These are phyloP conservation scores for Ricinus communis DNA, from an alignment of 345 rosid genomes.

Conservation along the genomic window DNA sequence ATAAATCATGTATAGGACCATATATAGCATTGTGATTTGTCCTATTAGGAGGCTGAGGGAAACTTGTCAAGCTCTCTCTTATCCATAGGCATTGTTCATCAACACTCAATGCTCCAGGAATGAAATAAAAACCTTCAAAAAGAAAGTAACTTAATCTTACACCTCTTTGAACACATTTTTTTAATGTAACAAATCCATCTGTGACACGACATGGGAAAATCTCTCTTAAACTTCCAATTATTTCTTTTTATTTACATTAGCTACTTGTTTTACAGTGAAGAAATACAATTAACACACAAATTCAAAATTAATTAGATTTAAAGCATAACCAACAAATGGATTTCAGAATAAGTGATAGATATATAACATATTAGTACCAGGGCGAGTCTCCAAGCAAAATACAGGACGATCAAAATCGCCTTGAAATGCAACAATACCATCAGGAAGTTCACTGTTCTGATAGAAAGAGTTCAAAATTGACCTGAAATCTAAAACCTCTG, in stretches of 20 bases:
- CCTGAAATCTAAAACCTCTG: conserved; percentile 68
- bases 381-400: conserved; percentile 65
- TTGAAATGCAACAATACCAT: conserved; percentile 37
- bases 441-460: conserved; percentile 46
- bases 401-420: conserved; percentile 39
- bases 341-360: neutral
- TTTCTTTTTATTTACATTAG: too few species aligned
- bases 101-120: conserved; percentile 64
- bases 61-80: conserved; percentile 66
- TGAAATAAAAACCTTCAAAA: conserved; percentile 73
- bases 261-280: too few species aligned
- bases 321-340: neutral
- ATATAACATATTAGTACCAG: conserved; percentile 41
- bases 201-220: too few species aligned
- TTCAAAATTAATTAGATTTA: neutral
- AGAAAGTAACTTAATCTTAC: too few species aligned
- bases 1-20: conserved; percentile 68
- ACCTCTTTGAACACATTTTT: too few species aligned
- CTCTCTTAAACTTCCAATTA: too few species aligned
- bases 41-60: conserved; percentile 88
- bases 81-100: conserved; percentile 88
- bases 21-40: conserved; percentile 83
- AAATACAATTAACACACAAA: too few species aligned
- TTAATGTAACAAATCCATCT: too few species aligned
- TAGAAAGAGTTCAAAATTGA: conserved; percentile 42